Evolutionary conservation across 495 filamentous ascomycete species (phyloP), one percentile per base, ranked within the genome.

Genomic region (Penicillium parvum): DNA sequence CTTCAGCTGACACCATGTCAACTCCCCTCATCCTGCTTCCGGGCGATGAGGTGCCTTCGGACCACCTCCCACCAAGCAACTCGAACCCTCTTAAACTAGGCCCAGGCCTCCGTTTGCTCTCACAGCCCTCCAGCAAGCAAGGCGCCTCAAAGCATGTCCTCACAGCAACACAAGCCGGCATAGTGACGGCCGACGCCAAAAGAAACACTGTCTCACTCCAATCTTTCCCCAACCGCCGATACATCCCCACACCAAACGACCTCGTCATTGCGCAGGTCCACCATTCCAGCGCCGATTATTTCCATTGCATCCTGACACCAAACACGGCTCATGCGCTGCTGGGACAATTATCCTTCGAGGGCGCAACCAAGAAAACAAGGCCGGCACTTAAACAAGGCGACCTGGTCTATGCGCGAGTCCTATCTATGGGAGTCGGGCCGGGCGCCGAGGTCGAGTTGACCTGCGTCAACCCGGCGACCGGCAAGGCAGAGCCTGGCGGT

Each of bases 371-470:
- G 62, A 98, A 97, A 61, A 94, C 88, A 3, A 79, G 89, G 7
- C 92, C 92, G 3, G 74, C 84, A 43, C 74, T 98, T 46, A 63
- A 69, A 27, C 61, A 77, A 3, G 88, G 90, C 21, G 78, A 84
- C 29, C 61, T 95, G 7, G 87, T 97, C 21, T 96, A 96, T 64
- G 90, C 90, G 9, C 82, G 92, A 23, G 68, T 78, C 17, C 72
- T 92, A 21, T 75, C 79, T 0, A 71, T 83, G 8, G 69, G 68
- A 12, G 76, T 90, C 8, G 84, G 86, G 35, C 81, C 82, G 29
- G 83, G 90, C 55, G 86, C 88, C 66, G 88, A 96, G 50, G 78
- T 88, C 0, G 92, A 98, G 58, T 72, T 98, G 5, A 86, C 90
- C 39, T 97, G 92, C 59, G 85, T 92, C 15, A 84, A 88, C 29